Conservation (phyloP, 352 stramenopile genomes). For the Phytophthora brassicae region DNA sequence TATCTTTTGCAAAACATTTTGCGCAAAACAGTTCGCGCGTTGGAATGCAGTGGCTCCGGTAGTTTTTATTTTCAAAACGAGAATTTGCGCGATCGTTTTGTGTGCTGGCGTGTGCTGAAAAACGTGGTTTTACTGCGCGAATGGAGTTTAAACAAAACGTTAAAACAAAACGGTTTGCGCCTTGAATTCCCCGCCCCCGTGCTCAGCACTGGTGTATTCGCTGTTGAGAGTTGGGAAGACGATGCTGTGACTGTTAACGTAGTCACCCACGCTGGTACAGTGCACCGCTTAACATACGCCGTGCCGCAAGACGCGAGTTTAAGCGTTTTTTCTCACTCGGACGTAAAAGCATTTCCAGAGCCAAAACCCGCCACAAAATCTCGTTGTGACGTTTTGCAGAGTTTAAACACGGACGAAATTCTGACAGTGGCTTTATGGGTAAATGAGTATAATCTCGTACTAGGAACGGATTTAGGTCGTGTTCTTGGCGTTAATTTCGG, state of each 20-base stretch:
- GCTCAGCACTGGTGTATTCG: conserved; percentile 55
- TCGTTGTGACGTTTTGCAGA: conserved; percentile 48
- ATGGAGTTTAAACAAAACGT: conserved; percentile 66
- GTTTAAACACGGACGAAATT: conserved; percentile 54
- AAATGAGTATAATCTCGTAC: conserved; percentile 76
- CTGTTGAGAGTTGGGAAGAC: conserved; percentile 64
- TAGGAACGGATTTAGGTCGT: conserved; percentile 60
- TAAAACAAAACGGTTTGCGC: conserved; percentile 55
- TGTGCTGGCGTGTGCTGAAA: conserved; percentile 76
- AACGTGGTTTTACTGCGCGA: conserved; percentile 74
- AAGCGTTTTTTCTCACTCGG: conserved; percentile 60
- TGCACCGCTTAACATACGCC: conserved; percentile 69
- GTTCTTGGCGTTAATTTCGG: conserved; percentile 77
- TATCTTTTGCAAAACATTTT: conserved; percentile 6
- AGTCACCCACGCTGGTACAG: conserved; percentile 64
- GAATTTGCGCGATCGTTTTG: conserved; percentile 61
- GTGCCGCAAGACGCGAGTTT: conserved; percentile 28
- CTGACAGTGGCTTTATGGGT: conserved; percentile 69
- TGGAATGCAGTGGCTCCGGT: conserved; percentile 66
- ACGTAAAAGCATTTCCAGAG: conserved; percentile 43
- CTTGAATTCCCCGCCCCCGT: conserved; percentile 64
- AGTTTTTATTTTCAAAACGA: conserved; percentile 81
- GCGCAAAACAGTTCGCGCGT: conserved; percentile 42
- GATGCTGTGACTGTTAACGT: conserved; percentile 60
- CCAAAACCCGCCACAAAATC: conserved; percentile 39